phyloP scores from a whole-genome alignment of 306 rosid genomes.

The Citrullus amarus region DNA sequence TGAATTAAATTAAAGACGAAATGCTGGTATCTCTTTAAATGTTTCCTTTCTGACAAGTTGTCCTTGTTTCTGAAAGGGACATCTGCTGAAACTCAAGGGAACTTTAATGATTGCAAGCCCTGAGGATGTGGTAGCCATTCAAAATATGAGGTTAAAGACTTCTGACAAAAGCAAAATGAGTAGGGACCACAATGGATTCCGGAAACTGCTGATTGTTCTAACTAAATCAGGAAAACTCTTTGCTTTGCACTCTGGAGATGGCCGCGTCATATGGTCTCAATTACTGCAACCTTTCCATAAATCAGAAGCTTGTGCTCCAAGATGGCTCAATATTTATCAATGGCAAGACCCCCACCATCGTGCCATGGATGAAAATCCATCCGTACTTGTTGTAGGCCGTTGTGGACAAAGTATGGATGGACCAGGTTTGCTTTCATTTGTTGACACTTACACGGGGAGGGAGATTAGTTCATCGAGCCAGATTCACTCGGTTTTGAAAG shows the following conservation, averaged over 20 bases:
- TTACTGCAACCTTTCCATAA: slow-evolving; percentile 45
- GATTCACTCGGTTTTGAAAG: slow-evolving; percentile 48
- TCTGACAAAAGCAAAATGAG: slow-evolving; percentile 96
- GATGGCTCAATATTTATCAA: slow-evolving; percentile 73
- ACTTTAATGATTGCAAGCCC: slow-evolving; percentile 90
- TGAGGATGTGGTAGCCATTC: slow-evolving; percentile 77
- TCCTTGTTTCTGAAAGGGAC: slow-evolving; percentile 52
- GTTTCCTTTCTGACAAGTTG: slow-evolving; percentile 15
- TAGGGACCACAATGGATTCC: slow-evolving; percentile 94
- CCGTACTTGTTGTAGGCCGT: slow-evolving; percentile 64
- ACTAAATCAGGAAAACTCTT: slow-evolving; percentile 82
- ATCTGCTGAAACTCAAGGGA: slow-evolving; percentile 86
- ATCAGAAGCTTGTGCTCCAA: slow-evolving; percentile 61
- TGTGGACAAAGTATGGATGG: slow-evolving; percentile 55
- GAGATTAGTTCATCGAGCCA: slow-evolving; percentile 46
- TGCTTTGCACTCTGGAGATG: slow-evolving; percentile 98
- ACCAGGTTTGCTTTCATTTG: slow-evolving; percentile 63
- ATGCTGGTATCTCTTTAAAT: slow-evolving; percentile 9
- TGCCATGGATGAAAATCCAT: slow-evolving; percentile 90
- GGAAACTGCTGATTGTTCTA: slow-evolving; percentile 78
- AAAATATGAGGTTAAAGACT: slow-evolving; percentile 70
- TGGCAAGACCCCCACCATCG: slow-evolving; percentile 98
- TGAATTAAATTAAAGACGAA: not conserved
- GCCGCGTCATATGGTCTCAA: slow-evolving; percentile 81
- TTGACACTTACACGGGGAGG: slow-evolving; percentile 72